Conservation (phyloP, 495 filamentous ascomycete species). For the Talaromyces adpressus region DNA sequence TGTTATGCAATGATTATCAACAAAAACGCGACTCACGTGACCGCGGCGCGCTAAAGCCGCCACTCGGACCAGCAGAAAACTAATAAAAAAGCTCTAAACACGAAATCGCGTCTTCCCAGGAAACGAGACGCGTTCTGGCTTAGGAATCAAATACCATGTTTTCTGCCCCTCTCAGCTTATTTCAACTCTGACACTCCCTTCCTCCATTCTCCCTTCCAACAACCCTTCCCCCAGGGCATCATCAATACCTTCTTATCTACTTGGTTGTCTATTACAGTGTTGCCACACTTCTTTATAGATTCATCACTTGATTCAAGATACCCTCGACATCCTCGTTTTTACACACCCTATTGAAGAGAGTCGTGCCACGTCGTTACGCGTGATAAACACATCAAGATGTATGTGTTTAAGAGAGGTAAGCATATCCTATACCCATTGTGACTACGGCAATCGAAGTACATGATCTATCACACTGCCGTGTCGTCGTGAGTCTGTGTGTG, state of each 20-base stretch:
- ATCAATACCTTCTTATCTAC: constrained; percentile 1
- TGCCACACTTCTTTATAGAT: background rate
- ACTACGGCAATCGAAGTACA: background rate
- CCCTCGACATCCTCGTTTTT: background rate
- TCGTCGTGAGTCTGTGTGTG: background rate
- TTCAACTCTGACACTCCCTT: constrained; percentile 18
- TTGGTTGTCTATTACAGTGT: background rate
- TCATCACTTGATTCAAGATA: background rate
- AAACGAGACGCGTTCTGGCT: constrained; percentile 26
- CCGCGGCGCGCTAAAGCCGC: constrained; percentile 7
- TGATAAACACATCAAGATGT: constrained; percentile 4
- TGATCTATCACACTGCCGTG: background rate
- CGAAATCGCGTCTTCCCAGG: constrained; percentile 30
- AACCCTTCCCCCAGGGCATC: background rate
- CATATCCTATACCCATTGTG: background rate
- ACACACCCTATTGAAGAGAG: background rate
- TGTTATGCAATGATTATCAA: background rate
- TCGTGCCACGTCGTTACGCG: background rate
- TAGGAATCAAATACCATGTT: constrained; percentile 28
- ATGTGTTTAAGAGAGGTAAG: constrained; percentile 5
- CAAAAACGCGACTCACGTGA: background rate
- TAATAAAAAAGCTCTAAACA: constrained; percentile 26
- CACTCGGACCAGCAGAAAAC: constrained; percentile 16
- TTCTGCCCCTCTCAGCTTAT: constrained; percentile 25
- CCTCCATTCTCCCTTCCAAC: constrained; percentile 14